These are phyloP conservation scores for Debaryomycetaceae sp. DNA, from an alignment of 1,139 yeast species.

Conservation along the genomic window DNA sequence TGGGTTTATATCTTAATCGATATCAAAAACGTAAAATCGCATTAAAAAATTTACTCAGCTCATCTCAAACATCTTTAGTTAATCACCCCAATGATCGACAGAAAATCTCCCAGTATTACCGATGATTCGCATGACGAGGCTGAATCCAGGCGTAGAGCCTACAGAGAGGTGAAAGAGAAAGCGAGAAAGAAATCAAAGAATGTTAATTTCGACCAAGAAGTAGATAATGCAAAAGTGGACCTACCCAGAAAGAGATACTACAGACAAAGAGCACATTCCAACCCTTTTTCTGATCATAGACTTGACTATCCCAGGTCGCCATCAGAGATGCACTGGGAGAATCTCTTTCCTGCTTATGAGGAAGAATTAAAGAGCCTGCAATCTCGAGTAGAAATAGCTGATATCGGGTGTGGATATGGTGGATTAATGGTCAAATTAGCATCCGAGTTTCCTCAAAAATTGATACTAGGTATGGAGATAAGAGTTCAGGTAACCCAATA, in stretches of 20 bases:
- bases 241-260: slow-evolving; percentile 83
- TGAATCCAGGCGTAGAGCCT: slow-evolving; percentile 37
- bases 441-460: slow-evolving; percentile 65
- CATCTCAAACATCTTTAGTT: not conserved
- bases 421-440: slow-evolving; percentile 83
- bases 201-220: slow-evolving; percentile 20
- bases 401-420: slow-evolving; percentile 97
- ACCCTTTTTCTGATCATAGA: slow-evolving; percentile 94
- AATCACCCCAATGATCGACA: not conserved
- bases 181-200: slow-evolving; percentile 33
- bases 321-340: slow-evolving; percentile 80
- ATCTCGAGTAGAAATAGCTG: slow-evolving; percentile 80
- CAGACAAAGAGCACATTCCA: slow-evolving; percentile 96
- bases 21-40: not conserved
- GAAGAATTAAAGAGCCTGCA: slow-evolving; percentile 39
- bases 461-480: slow-evolving; percentile 93
- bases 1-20: not conserved
- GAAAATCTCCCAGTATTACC: not conserved
- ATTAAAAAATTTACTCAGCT: not conserved
- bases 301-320: slow-evolving; percentile 86
- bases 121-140: slow-evolving; percentile 10
- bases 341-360: slow-evolving; percentile 63
- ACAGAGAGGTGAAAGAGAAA: slow-evolving; percentile 36
- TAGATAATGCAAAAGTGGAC: slow-evolving; percentile 28
- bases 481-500: slow-evolving; percentile 96